These are phyloP conservation scores for Xylaria sp. DNA, from an alignment of 495 filamentous ascomycete genomes.

Conservation along the genomic window DNA sequence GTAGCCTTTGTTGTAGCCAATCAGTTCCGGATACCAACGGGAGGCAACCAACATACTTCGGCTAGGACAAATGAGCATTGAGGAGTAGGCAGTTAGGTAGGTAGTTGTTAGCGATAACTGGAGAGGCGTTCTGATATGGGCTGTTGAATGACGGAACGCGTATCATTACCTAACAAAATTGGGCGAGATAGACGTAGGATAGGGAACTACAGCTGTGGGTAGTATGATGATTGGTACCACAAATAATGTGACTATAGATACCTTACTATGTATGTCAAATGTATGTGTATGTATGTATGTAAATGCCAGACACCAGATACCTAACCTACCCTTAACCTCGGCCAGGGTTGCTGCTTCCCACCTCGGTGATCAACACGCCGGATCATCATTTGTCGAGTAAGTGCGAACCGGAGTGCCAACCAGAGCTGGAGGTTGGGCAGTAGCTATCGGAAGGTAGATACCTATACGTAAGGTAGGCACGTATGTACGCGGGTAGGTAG, in stretches of 20 bases:
- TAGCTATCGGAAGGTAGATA: not conserved
- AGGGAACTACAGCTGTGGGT: constrained; percentile 3
- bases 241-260: not conserved
- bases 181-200: not conserved
- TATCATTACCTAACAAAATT: not conserved
- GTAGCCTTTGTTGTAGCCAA: not conserved
- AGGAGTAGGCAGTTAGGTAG: not conserved
- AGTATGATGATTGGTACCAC: not conserved
- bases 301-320: not conserved
- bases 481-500: not conserved
- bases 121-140: not conserved
- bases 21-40: constrained; percentile 5
- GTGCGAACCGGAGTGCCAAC: not conserved
- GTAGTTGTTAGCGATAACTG: not conserved
- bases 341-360: not conserved
- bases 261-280: no score
- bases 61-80: not conserved
- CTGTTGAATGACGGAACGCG: not conserved
- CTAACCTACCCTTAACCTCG: not conserved
- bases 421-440: not conserved
- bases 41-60: constrained; percentile 15
- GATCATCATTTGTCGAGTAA: constrained; percentile 7
- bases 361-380: constrained; percentile 10
- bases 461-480: no score
- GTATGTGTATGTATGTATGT: not conserved